Conservation (phyloP, 2,329 filamentous ascomycete species). For the Anisogramma anomala region DNA sequence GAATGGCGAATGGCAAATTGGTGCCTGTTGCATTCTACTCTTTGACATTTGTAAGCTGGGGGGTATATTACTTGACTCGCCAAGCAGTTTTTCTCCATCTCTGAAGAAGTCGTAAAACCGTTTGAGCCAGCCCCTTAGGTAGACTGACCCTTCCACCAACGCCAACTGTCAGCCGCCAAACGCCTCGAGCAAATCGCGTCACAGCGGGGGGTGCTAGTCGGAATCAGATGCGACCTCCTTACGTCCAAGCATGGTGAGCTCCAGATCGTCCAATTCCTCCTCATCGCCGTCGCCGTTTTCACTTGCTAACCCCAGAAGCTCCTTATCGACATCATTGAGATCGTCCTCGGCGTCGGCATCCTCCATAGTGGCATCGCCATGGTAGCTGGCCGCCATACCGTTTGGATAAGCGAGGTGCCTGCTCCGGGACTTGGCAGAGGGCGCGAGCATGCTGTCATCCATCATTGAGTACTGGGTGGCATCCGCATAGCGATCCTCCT, state of each 20-base stretch:
- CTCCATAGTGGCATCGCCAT: constrained; percentile 34
- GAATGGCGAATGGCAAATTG: too few species aligned
- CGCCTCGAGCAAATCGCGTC: background rate
- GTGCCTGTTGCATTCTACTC: too few species aligned
- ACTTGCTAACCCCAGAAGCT: constrained; percentile 34
- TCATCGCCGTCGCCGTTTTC: constrained; percentile 34
- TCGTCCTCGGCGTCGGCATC: constrained; percentile 38
- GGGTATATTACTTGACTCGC: too few species aligned
- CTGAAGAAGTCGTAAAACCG: too few species aligned
- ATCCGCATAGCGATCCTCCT: constrained; percentile 23
- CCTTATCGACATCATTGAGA: constrained; percentile 44
- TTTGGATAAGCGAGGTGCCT: background rate
- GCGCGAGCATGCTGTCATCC: constrained; percentile 10
- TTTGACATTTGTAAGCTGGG: too few species aligned
- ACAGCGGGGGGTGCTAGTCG: constrained; percentile 15
- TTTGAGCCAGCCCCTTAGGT: too few species aligned
- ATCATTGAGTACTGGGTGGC: constrained; percentile 13
- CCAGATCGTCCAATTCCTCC: constrained; percentile 31
- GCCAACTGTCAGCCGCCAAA: too few species aligned
- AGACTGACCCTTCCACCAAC: too few species aligned
- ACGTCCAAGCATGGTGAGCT: constrained; percentile 25
- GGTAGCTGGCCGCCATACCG: constrained; percentile 17
- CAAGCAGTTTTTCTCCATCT: too few species aligned
- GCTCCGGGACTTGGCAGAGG: background rate
- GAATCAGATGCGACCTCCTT: constrained; percentile 23